Evolutionary conservation across 495 filamentous ascomycete genomes (phyloP), one percentile per base, ranked within the genome.

Genomic region (Astrothelium subdiscretum): DNA sequence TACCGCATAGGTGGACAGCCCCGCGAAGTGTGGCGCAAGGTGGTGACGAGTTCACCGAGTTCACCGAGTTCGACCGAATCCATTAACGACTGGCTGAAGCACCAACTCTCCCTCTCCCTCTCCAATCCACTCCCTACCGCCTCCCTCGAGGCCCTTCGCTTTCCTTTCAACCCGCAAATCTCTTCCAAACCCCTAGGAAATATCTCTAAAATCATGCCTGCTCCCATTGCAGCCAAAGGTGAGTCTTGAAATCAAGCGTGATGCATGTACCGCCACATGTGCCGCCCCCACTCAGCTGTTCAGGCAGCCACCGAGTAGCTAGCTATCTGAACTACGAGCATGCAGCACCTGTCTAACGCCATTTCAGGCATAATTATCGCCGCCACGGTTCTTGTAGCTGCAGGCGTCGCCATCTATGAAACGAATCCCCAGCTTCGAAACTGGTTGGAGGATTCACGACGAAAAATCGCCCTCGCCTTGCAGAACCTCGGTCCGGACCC

Each of bases 361-460:
- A 27, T 67, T 59, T 72, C 78, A 92, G 90, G 85, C 68, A 82
- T 90, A 71, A 86, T 94, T 18, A 83, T 94, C 67, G 87, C 83
- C 64, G 80, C 89, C 15, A 83, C 86, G 43, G 83, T 91, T 26
- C 80, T 90, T 35, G 84, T 90, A 31, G 89, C 89, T 62, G 89
- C 89, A 44, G 89, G 89, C 6, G 84, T 94, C 60, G 90, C 90
- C 40, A 79, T 92, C 61, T 95, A 95, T 74, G 88, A 94, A 70
- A 54, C 48, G 10, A 89, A 83, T 24, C 89, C 88, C 13, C 86
- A 92, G 72, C 79, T 94, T 52, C 84, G 87, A 68, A 82, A 85
- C 75, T 87, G 87, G 77, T 80, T 91, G 58, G 81, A 87, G 62
- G 83, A 85, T 65, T 84, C 88, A 57, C 86, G 90, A 57, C 84